Conservation (phyloP, 164 flowering plant species). For the Stephania japonica region DNA sequence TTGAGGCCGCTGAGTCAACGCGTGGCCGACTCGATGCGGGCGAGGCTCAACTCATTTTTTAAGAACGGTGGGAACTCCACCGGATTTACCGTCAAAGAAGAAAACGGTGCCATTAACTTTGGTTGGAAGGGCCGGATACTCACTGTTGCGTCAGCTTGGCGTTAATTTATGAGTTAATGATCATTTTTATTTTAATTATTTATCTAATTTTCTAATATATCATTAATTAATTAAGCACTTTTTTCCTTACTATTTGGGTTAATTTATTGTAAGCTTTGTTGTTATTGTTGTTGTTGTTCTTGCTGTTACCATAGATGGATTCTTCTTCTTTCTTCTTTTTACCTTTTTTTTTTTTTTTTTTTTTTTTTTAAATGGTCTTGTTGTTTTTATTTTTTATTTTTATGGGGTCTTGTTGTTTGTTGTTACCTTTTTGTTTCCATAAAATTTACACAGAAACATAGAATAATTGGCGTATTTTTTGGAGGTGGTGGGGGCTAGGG, state of each 20-base stretch:
- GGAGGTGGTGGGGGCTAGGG: neutral
- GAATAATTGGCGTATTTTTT: neutral
- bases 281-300: neutral
- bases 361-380: too few species aligned
- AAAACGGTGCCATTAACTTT: slow-evolving; percentile 60
- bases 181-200: too few species aligned
- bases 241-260: too few species aligned
- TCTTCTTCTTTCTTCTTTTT: too few species aligned
- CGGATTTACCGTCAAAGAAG: slow-evolving; percentile 49
- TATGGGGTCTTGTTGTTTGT: too few species aligned
- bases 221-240: too few species aligned
- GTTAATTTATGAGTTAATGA: slow-evolving; percentile 20
- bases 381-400: too few species aligned
- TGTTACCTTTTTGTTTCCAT: neutral
- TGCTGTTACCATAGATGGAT: too few species aligned
- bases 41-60: slow-evolving; percentile 28
- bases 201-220: neutral
- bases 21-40: slow-evolving; percentile 40
- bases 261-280: neutral
- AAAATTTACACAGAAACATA: neutral
- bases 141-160: slow-evolving; percentile 90
- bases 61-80: slow-evolving; percentile 31
- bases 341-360: too few species aligned
- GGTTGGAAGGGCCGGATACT: slow-evolving; percentile 82
- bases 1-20: slow-evolving; percentile 36